Evolutionary conservation across 78 protist genomes (phyloP), one percentile per base, ranked within the genome.

Genomic region (Pigoraptor vietnamica): DNA sequence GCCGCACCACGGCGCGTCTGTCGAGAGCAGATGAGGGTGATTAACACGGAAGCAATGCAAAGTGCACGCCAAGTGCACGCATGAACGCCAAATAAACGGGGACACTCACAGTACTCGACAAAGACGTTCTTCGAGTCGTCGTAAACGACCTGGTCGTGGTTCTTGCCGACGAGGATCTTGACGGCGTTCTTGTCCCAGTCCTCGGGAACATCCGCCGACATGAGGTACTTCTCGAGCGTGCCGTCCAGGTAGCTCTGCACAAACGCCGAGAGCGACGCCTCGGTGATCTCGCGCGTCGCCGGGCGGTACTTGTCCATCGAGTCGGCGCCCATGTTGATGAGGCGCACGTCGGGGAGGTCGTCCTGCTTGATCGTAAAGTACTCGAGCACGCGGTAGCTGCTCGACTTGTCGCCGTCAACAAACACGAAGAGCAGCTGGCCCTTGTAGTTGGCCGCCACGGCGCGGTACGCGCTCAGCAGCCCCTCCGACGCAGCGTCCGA

Each of bases 1-100:
- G 40, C 98, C 97, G 92, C 98, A 97, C 98, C 98, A 95, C 38
- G 98, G 96, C 1, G 97, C 95, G 37, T 86, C 2, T 24, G 32
- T 25, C 39, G 0, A 19, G 6, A 23, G 40, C 39, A 23, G 25
- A 24, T 87, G 48, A 24, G n/a, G 33, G 21, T 90, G 40, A 67
- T 21, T 6, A 23, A 25, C 29, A 23, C 81, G 9, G 14, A n/a
- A 23, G 24, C 0, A 23, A 34, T 67, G 9, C 23, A 33, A 37
- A n/a, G n/a, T n/a, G n/a, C n/a, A n/a, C n/a, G n/a, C n/a, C n/a
- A n/a, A n/a, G n/a, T n/a, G n/a, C n/a, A n/a, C n/a, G n/a, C 23
- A 25, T 81, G 84, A 81, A 29, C 84, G 29, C 36, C 29, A 81
- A 81, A 81, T 29, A 81, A 81, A 81, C n/a, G n/a, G n/a, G n/a